A percentile compares a stretch with the other conserved stretches of the same genome.
These are phyloP conservation scores for Backusella liffmaniae DNA, from an alignment of 192 early-diverging fungal genomes.

Conservation along the genomic window DNA sequence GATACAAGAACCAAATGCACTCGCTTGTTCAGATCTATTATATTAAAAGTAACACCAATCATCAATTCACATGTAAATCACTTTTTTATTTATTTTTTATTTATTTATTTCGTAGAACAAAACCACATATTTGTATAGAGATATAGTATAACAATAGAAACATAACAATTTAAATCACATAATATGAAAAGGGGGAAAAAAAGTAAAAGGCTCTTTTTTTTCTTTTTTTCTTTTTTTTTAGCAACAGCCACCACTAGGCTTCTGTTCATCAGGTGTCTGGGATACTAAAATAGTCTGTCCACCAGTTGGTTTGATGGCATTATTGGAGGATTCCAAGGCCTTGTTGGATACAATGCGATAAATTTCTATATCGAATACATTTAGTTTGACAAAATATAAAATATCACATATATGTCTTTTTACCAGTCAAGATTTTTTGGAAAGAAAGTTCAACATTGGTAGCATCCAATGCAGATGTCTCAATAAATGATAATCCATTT, in stretches of 20 bases:
- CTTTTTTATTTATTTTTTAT: too few species aligned
- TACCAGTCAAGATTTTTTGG: constrained; percentile 93
- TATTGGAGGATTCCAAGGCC: constrained; percentile 81
- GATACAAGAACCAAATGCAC: background rate
- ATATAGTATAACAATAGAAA: background rate
- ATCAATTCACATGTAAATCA: background rate
- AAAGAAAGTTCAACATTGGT: constrained; percentile 98
- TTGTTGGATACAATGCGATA: constrained; percentile 98
- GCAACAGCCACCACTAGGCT: constrained; percentile 67
- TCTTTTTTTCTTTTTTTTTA: constrained; percentile 45
- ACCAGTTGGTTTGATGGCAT: constrained; percentile 66
- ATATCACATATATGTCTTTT: background rate
- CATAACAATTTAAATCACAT: background rate
- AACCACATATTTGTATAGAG: background rate
- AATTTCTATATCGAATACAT: constrained; percentile 61
- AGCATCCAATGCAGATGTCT: constrained; percentile 96
- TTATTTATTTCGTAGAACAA: too few species aligned
- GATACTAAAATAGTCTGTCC: constrained; percentile 73
- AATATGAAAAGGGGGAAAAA: background rate
- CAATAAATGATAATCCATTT: constrained; percentile 95
- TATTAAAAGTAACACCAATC: background rate
- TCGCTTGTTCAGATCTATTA: background rate
- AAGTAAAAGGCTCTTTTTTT: constrained; percentile 20
- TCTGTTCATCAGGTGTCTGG: constrained; percentile 61
- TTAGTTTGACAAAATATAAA: background rate